These are phyloP conservation scores for Jimgerdemannia lactiflua DNA, from an alignment of 192 early-diverging fungal genomes.

Conservation along the genomic window DNA sequence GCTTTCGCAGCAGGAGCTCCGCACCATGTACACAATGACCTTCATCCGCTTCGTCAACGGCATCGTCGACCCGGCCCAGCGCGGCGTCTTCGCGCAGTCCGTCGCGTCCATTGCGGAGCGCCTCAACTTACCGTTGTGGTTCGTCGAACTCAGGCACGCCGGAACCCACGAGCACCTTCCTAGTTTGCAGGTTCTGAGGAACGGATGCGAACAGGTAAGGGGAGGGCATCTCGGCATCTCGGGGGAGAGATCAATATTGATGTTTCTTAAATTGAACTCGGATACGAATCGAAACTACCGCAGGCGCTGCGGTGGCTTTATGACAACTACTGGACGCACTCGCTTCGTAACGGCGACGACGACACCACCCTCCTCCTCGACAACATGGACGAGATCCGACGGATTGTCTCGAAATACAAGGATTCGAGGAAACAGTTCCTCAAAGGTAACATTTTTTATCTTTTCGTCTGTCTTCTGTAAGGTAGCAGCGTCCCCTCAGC, in stretches of 20 bases:
- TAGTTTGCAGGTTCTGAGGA: slow-evolving; percentile 48
- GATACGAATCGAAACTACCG: too few species aligned
- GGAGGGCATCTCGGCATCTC: neutral
- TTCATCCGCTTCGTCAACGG: slow-evolving; percentile 59
- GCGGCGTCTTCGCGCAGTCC: slow-evolving; percentile 49
- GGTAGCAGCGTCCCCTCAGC: too few species aligned
- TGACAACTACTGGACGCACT: slow-evolving; percentile 51
- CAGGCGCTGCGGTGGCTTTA: slow-evolving; percentile 57
- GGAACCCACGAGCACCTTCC: slow-evolving; percentile 64
- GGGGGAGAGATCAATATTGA: neutral
- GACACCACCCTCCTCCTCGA: neutral
- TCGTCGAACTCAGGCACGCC: slow-evolving; percentile 67
- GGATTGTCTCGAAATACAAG: slow-evolving; percentile 20
- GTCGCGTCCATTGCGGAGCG: slow-evolving; percentile 43
- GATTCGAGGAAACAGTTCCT: slow-evolving; percentile 22
- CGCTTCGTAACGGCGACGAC: slow-evolving; percentile 16
- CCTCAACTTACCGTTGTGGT: slow-evolving; percentile 60
- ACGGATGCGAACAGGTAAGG: slow-evolving; percentile 35
- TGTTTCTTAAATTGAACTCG: too few species aligned
- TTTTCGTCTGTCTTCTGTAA: too few species aligned
- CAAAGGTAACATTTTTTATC: slow-evolving; percentile 4
- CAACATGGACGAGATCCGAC: slow-evolving; percentile 23
- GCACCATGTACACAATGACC: slow-evolving; percentile 40
- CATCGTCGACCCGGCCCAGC: slow-evolving; percentile 57
- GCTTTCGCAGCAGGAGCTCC: slow-evolving; percentile 43